Evolutionary conservation across 2,329 filamentous ascomycete species (phyloP).

Genomic region (Fusarium sp.): DNA sequence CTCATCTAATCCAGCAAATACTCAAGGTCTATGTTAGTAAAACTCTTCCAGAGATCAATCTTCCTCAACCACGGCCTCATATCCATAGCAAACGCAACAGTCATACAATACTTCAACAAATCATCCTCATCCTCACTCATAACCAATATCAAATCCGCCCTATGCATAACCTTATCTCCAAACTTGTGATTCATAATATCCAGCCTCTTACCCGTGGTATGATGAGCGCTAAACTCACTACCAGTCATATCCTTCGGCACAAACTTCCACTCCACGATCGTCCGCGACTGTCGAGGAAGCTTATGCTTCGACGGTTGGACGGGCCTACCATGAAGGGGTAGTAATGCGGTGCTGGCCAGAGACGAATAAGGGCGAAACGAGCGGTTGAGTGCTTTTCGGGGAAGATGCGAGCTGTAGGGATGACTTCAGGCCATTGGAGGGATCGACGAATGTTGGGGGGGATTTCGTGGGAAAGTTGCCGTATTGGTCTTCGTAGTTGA

Average conservation of each 20-base stretch:
- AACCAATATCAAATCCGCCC: constrained; percentile 45
- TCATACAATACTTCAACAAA: constrained; percentile 40
- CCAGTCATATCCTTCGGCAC: constrained; percentile 46
- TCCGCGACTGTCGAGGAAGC: constrained; percentile 44
- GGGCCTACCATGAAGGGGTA: constrained; percentile 46
- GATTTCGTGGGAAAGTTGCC: constrained; percentile 18
- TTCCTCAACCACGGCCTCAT: constrained; percentile 48
- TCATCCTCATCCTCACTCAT: constrained; percentile 42
- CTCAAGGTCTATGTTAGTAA: constrained; percentile 43
- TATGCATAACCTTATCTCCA: constrained; percentile 30
- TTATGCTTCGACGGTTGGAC: constrained; percentile 28
- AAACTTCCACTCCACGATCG: constrained; percentile 46
- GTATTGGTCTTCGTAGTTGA: constrained; percentile 44
- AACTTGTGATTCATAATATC: constrained; percentile 29
- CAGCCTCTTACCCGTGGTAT: constrained; percentile 15
- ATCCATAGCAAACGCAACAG: constrained; percentile 45
- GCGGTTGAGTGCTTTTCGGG: constrained; percentile 17
- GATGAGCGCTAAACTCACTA: constrained; percentile 43
- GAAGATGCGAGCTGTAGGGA: constrained; percentile 36
- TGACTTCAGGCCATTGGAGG: constrained; percentile 38
- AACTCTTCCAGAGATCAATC: constrained; percentile 48
- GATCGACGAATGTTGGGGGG: constrained; percentile 25
- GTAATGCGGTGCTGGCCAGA: constrained; percentile 48
- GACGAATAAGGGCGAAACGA: constrained; percentile 43
- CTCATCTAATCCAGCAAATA: constrained; percentile 38